Conservation (phyloP, 1,284 basidiomycete genomes). For the Hymenochaete sp. region DNA sequence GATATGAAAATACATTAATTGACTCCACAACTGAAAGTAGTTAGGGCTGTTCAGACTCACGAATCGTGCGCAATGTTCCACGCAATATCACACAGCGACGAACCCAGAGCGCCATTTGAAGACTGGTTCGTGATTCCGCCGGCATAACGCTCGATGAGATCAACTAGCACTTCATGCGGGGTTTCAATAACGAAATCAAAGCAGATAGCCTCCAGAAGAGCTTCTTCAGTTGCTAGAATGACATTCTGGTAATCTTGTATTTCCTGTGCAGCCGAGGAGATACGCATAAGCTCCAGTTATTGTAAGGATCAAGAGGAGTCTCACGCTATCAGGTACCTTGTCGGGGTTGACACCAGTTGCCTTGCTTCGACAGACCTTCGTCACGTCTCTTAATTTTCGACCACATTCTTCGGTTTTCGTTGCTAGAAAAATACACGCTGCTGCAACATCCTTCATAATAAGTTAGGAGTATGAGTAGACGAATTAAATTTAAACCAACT, state of each 20-base stretch:
- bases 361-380: conserved; percentile 69
- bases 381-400: conserved; percentile 77
- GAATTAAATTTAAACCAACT: conserved; percentile 16
- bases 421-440: conserved; percentile 83
- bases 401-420: conserved; percentile 89
- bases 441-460: conserved; percentile 71
- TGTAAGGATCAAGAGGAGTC: conserved; percentile 9
- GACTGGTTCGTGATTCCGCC: conserved; percentile 33
- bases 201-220: conserved; percentile 79
- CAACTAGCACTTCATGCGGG: conserved; percentile 69
- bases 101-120: too few relatives aligned
- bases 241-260: conserved; percentile 64
- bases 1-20: conserved; percentile 6
- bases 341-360: conserved; percentile 46
- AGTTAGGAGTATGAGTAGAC: conserved; percentile 6
- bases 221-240: conserved; percentile 77
- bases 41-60: conserved; percentile 35
- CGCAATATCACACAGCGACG: conserved; percentile 59
- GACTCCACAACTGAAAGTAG: not conserved
- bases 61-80: conserved; percentile 82
- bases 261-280: conserved; percentile 36
- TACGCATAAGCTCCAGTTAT: not conserved
- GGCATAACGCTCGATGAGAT: conserved; percentile 44
- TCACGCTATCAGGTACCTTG: conserved; percentile 24
- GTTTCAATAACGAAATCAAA: conserved; percentile 85